Percentiles rank a stretch among this genome's conserved stretches.
Conservation (phyloP, 371 early-diverging fungal genomes). For the Synchytrium microbalum region DNA sequence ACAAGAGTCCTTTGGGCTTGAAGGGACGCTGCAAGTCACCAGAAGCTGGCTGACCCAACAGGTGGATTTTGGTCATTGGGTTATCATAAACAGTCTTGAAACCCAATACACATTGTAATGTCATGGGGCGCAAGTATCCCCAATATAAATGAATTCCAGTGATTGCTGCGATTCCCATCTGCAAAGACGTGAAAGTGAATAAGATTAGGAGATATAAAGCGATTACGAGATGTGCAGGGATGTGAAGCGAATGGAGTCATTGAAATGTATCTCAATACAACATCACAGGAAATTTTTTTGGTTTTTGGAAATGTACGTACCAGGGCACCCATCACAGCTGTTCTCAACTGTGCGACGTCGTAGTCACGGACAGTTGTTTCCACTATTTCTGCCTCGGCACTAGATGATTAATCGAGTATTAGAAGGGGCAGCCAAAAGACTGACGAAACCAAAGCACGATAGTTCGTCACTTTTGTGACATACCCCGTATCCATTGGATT, state of each 20-base stretch:
- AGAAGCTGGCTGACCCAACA: constrained; percentile 71
- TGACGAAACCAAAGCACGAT: no score
- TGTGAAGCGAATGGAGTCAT: no score
- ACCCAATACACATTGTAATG: constrained; percentile 80
- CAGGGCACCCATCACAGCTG: not conserved
- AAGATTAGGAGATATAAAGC: not conserved
- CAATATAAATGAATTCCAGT: constrained; percentile 83
- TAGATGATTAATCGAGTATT: not conserved
- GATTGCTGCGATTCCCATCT: constrained; percentile 55
- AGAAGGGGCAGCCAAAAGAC: no score
- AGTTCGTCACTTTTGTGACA: no score
- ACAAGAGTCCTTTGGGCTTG: constrained; percentile 51
- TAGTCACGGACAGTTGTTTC: constrained; percentile 73
- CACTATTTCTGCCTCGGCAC: constrained; percentile 23
- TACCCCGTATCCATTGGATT: constrained; percentile 37
- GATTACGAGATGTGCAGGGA: constrained; percentile 14
- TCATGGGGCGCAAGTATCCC: constrained; percentile 80
- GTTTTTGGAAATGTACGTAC: constrained; percentile 30
- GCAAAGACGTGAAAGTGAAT: no score
- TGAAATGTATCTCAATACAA: no score
- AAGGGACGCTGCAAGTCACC: constrained; percentile 77
- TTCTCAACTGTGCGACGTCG: constrained; percentile 62
- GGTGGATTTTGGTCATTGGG: constrained; percentile 62
- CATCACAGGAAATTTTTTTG: no score
- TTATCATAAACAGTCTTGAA: constrained; percentile 62